Percentiles rank a stretch among this genome's conserved stretches.
Evolutionary conservation across 2,329 filamentous ascomycete species (phyloP).

Genomic region (Aureobasidium uvarum): DNA sequence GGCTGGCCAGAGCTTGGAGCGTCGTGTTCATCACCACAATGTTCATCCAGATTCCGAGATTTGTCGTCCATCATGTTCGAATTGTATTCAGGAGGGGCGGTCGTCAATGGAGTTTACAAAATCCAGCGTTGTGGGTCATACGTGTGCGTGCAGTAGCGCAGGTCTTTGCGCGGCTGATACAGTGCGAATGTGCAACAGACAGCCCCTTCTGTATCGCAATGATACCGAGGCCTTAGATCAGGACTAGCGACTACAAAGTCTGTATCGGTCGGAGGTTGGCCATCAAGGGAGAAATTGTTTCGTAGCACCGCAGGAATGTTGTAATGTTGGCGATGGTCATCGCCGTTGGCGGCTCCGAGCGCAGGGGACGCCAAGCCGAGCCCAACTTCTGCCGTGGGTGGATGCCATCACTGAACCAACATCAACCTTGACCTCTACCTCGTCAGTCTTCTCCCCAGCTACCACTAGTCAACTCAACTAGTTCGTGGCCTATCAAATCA

Average conservation of each 20-base stretch:
- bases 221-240: neutral
- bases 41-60: neutral
- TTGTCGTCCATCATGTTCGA: neutral
- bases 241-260: neutral
- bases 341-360: slow-evolving; percentile 13
- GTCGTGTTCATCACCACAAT: neutral
- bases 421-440: slow-evolving; percentile 1
- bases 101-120: neutral
- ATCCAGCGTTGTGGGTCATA: neutral
- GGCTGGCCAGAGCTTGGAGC: slow-evolving; percentile 24
- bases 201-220: neutral
- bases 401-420: neutral
- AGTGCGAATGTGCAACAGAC: neutral
- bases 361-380: slow-evolving; percentile 4
- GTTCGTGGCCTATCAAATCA: slow-evolving; percentile 7
- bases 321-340: neutral
- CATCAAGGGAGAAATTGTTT: neutral
- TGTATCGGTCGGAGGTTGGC: neutral
- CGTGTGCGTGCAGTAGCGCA: slow-evolving; percentile 2
- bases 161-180: neutral
- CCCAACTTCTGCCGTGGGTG: neutral
- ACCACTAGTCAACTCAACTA: neutral
- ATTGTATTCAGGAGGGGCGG: neutral
- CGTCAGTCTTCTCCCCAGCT: slow-evolving; percentile 6
- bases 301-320: neutral